Evolutionary conservation across 805 yeast genomes (phyloP).

Genomic region (Candida ortonii): DNA sequence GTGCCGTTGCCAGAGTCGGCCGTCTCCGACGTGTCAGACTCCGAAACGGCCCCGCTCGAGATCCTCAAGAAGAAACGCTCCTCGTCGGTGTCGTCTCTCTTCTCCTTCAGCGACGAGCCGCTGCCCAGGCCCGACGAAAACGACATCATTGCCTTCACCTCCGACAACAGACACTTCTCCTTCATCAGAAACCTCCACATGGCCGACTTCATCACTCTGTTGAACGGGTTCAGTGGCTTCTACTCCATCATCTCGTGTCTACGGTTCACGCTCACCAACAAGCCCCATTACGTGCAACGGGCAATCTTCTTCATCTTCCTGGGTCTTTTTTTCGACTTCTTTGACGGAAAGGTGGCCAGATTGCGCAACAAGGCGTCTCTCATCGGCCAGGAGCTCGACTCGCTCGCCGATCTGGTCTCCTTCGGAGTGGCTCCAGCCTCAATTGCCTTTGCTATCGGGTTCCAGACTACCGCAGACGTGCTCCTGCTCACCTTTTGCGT

Average conservation of each 20-base stretch:
- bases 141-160: constrained; percentile 76
- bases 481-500: constrained; percentile 78
- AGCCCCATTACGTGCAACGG: constrained; percentile 70
- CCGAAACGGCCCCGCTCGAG: constrained; percentile 13
- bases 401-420: constrained; percentile 90
- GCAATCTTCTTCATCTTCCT: constrained; percentile 86
- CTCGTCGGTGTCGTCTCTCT: constrained; percentile 40
- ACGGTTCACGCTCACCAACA: constrained; percentile 70
- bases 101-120: constrained; percentile 52
- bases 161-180: constrained; percentile 81
- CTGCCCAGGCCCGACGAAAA: constrained; percentile 74
- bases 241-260: constrained; percentile 84
- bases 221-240: constrained; percentile 93
- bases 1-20: constrained; percentile 19
- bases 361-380: constrained; percentile 86
- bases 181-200: constrained; percentile 84
- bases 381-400: constrained; percentile 97
- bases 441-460: constrained; percentile 87
- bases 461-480: constrained; percentile 79
- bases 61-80: constrained; percentile 27
- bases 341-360: constrained; percentile 96
- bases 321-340: constrained; percentile 92
- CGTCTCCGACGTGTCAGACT: constrained; percentile 26
- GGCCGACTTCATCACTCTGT: constrained; percentile 93
- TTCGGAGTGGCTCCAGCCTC: constrained; percentile 96